Evolutionary conservation across 371 early-diverging fungal species (phyloP), one percentile per base, ranked within the genome.

Genomic region (Saksenaea oblongispora): DNA sequence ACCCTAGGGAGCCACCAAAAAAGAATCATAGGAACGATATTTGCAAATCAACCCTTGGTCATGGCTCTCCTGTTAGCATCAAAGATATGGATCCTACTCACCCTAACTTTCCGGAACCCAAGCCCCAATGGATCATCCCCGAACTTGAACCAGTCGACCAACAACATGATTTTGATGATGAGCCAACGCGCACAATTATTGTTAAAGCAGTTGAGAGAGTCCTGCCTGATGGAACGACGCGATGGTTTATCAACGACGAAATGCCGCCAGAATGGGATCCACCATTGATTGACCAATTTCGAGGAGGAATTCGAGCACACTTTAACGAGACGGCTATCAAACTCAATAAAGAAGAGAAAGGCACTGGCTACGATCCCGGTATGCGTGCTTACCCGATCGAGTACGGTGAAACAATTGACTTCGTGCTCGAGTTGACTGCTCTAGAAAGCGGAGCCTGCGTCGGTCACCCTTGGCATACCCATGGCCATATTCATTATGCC

Each of bases 191-290:
- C 11, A 67, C 65, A 1, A 56, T 67, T 53, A 36, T 67, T 10
- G 22, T 71, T 17, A 58, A 15, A 22, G 64, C 67, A 10, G 22
- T 24, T 3, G 70, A 70, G 39, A 13, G 14, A 5, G 14, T n/a
- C 11, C 34, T 68, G 5, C 57, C 62, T 11, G 67, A 75, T 18
- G 69, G 69, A 3, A 66, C 63, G 0, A 57, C 66, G 9, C 60
- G 70, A 17, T 80, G 70, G 67, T 67, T 62, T 14, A 59, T 80
- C 13, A 80, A 77, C 34, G 72, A 59, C 8, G 51, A 71, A 9
- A 54, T 70, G 5, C 71, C 57, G 4, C n/a, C 54, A 7, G 67
- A 75, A 14, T 31, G 54, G 26, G 9, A 41, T 28, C 53, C 66
- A 13, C 35, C 56, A 24, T 62, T 67, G n/a, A 26, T 71, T 2